Evolutionary conservation across 805 yeast species (phyloP).

Genomic region (Pichia sporocuriosa): DNA sequence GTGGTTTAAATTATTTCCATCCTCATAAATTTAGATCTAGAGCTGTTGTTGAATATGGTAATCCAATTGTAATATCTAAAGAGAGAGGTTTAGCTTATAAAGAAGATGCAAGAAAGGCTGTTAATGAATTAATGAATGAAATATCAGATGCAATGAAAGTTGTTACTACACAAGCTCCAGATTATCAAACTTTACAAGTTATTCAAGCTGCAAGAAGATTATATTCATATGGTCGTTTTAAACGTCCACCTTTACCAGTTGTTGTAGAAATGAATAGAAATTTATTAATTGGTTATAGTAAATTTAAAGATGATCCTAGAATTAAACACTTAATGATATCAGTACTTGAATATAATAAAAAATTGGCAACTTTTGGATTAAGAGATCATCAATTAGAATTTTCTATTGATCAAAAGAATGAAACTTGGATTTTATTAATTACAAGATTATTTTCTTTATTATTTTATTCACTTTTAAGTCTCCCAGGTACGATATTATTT

Average conservation of each 20-base stretch:
- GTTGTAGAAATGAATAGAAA: conserved; percentile 88
- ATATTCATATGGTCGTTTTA: conserved; percentile 45
- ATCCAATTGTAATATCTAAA: conserved; percentile 61
- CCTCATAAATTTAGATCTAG: conserved; percentile 93
- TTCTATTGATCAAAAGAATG: conserved; percentile 42
- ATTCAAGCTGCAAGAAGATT: conserved; percentile 89
- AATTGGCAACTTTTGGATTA: conserved; percentile 54
- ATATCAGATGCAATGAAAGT: conserved; percentile 65
- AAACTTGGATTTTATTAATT: conserved; percentile 46
- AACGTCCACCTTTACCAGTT: conserved; percentile 65
- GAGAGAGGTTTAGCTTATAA: conserved; percentile 59
- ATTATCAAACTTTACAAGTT: conserved; percentile 83
- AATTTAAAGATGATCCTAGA: conserved; percentile 64
- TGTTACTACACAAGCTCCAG: conserved; percentile 82
- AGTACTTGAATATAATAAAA: conserved; percentile 63
- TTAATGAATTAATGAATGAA: conserved; percentile 56
- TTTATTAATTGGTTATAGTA: conserved; percentile 72
- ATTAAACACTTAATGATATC: conserved; percentile 55
- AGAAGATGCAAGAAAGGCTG: conserved; percentile 61
- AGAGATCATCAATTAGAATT: conserved; percentile 66
- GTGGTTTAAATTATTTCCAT: conserved; percentile 95
- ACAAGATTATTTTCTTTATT: conserved; percentile 51
- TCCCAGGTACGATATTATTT: conserved; percentile 84
- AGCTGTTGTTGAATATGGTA: conserved; percentile 92
- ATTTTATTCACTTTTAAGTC: conserved; percentile 51